These are phyloP conservation scores for Desmodesmus armatus DNA, from an alignment of 139 green algal species.

Conservation along the genomic window DNA sequence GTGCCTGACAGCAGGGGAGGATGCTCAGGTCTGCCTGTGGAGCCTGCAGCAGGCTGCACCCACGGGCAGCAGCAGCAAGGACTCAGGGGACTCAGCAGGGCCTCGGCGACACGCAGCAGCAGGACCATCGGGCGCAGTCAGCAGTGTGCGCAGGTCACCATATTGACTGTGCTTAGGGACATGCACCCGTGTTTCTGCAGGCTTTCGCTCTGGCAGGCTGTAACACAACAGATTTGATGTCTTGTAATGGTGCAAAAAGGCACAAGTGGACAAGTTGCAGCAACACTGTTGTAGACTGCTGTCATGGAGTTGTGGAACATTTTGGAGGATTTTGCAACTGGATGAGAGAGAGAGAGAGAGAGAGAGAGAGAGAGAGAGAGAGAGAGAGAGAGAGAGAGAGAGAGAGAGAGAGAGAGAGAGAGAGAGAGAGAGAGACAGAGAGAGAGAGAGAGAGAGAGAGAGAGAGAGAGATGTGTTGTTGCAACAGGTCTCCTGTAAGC, in stretches of 20 bases:
- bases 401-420: neutral
- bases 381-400: neutral
- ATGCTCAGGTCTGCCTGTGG: constrained; percentile 70
- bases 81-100: constrained; percentile 23
- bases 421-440: neutral
- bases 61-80: constrained; percentile 24
- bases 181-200: neutral
- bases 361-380: constrained; percentile 2
- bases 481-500: neutral
- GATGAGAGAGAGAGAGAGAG: neutral
- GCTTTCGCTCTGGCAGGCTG: neutral
- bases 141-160: neutral
- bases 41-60: constrained; percentile 20
- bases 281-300: neutral
- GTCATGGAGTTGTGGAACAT: neutral
- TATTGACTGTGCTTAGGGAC: neutral
- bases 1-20: constrained; percentile 72
- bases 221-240: neutral
- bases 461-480: neutral
- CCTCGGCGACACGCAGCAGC: neutral
- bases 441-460: neutral
- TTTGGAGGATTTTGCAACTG: no score
- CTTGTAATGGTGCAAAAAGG: neutral
- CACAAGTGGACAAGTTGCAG: neutral
- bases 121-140: neutral